phyloP scores from a whole-genome alignment of 1,284 basidiomycete genomes.

The Ustilago tritici region DNA sequence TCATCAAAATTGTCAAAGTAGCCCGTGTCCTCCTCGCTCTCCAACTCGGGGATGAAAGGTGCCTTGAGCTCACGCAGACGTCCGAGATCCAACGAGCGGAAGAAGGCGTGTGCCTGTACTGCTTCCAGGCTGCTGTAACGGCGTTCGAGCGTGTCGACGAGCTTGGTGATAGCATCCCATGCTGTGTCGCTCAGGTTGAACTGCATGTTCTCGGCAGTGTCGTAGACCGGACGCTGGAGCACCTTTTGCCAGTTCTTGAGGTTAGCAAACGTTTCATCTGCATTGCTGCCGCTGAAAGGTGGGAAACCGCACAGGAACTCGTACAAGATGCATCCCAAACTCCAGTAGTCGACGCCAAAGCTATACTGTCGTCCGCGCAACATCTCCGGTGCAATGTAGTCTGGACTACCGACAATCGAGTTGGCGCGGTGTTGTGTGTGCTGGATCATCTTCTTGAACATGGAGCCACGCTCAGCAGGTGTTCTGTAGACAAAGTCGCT shows the following conservation, averaged over 20 bases:
- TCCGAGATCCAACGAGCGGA: constrained; percentile 80
- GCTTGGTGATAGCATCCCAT: constrained; percentile 95
- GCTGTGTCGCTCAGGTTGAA: constrained; percentile 95
- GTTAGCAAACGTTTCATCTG: constrained; percentile 99
- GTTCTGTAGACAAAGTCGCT: constrained; percentile 89
- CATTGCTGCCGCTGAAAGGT: constrained; percentile 93
- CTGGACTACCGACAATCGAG: constrained; percentile 96
- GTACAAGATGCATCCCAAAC: constrained; percentile 96
- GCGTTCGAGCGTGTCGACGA: constrained; percentile 79
- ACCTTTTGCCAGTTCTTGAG: constrained; percentile 96
- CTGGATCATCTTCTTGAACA: constrained; percentile 91
- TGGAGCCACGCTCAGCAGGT: constrained; percentile 92
- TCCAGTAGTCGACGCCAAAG: constrained; percentile 98
- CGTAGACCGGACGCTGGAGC: constrained; percentile 90
- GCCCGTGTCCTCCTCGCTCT: constrained; percentile 91
- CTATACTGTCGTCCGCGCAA: constrained; percentile 93
- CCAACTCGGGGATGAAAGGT: constrained; percentile 94
- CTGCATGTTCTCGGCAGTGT: constrained; percentile 93
- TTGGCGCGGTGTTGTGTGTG: constrained; percentile 91
- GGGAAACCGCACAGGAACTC: constrained; percentile 90
- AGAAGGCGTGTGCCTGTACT: constrained; percentile 86
- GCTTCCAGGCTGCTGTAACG: constrained; percentile 82
- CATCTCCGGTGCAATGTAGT: constrained; percentile 86
- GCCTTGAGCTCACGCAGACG: constrained; percentile 82
- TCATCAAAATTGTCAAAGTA: constrained; percentile 98